A percentile compares a stretch with the other conserved stretches of the same genome.
phyloP scores from a whole-genome alignment of 2,329 filamentous ascomycete species.

The Ascosphaera pollenicola region DNA sequence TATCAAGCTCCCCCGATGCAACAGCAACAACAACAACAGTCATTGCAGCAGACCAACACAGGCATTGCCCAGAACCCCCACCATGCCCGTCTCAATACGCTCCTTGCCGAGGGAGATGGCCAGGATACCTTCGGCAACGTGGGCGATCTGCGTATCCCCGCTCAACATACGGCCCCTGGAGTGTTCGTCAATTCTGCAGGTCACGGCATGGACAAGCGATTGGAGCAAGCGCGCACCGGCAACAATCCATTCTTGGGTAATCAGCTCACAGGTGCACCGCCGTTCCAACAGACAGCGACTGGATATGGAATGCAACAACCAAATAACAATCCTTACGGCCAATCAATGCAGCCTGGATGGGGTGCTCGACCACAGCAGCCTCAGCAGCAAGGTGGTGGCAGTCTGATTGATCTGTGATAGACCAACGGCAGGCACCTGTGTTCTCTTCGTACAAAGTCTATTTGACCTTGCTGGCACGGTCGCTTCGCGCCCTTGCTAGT shows the following conservation, averaged over 20 bases:
- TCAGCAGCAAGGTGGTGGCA: conserved; percentile 21
- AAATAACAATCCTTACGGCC: conserved; percentile 33
- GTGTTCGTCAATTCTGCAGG: conserved; percentile 95
- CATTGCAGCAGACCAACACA: conserved; percentile 17
- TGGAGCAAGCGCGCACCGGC: conserved; percentile 47
- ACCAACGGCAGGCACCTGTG: no score
- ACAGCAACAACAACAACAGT: conserved; percentile 23
- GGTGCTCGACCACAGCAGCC: conserved; percentile 15
- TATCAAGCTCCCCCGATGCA: conserved; percentile 19
- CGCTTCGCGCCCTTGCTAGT: neutral
- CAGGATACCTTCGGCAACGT: conserved; percentile 96
- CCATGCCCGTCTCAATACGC: conserved; percentile 56
- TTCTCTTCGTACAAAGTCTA: no score
- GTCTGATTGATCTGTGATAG: conserved; percentile 37
- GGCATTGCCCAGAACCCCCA: conserved; percentile 29
- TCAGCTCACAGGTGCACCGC: conserved; percentile 52
- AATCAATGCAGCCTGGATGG: conserved; percentile 17
- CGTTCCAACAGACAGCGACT: conserved; percentile 7
- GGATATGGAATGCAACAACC: conserved; percentile 19
- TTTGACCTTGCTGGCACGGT: neutral
- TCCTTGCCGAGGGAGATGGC: conserved; percentile 71
- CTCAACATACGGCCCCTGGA: conserved; percentile 88
- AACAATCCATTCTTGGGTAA: conserved; percentile 78
- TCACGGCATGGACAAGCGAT: conserved; percentile 40
- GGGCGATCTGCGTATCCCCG: conserved; percentile 84